Evolutionary conservation across 2,329 filamentous ascomycete genomes (phyloP), one percentile per base, ranked within the genome.

Genomic region (Xylariales sp.): DNA sequence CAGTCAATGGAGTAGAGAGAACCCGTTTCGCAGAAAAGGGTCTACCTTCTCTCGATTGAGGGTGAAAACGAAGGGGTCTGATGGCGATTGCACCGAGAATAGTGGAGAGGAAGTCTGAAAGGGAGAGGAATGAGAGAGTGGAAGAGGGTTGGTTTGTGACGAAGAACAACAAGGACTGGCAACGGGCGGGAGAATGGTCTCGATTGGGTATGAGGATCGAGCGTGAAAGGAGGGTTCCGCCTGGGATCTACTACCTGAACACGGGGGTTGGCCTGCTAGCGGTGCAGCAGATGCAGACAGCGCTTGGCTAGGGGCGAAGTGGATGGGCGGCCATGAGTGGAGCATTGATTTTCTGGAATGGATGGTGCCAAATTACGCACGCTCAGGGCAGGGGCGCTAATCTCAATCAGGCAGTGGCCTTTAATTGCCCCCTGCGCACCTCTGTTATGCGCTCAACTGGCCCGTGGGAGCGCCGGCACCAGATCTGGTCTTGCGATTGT

Each of bases 11-110:
- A 8, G 23, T 10, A 29, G 29, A 40, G 34, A 31, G 29, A 33
- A 31, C 33, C 41, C 41, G 41, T 43, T 43, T 43, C 41, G 34
- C 41, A 33, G 41, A 43, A 43, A 43, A n/a, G 30, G 37, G 41
- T 18, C 27, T 21, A 27, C 34, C 34, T 31, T 33, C 21, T 15
- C n/a, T 24, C 18, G 29, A 20, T 19, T 32, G 37, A n/a, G 23
- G 32, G 36, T 20, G 38, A 23, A 21, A 34, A 29, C 30, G 41
- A 33, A 13, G 23, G 33, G 31, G 32, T 30, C 29, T 34, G 14
- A 27, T 25, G 32, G 40, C 24, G 24, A 29, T 42, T 28, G 19
- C 20, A 30, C 21, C 15, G 23, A 27, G 37, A 33, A 39, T 39
- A 39, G 37, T 39, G 37, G 37, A 33, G 30, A 18, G 30, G 17